These are phyloP conservation scores for Saururus chinensis DNA, from an alignment of 164 flowering plant genomes.

Conservation along the genomic window DNA sequence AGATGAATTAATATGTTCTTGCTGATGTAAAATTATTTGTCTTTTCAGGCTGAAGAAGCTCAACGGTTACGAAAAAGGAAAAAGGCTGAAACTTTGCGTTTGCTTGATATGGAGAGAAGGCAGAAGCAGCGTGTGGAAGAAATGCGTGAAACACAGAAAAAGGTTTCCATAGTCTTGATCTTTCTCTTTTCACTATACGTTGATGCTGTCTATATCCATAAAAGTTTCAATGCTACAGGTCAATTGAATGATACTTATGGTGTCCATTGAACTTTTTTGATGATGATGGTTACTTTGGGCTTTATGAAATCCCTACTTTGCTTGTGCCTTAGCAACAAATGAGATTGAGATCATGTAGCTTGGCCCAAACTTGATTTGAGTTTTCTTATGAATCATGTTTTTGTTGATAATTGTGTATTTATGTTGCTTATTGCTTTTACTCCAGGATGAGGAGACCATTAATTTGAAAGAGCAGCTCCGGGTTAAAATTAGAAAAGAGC, in stretches of 20 bases:
- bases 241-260: too few species aligned
- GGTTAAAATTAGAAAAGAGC: conserved; percentile 44
- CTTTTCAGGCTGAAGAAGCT: conserved; percentile 78
- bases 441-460: conserved; percentile 68
- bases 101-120: conserved; percentile 71
- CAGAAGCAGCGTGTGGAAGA: conserved; percentile 81
- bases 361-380: neutral
- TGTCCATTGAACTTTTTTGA: too few species aligned
- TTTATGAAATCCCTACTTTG: too few species aligned
- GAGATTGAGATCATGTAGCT: too few species aligned
- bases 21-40: neutral
- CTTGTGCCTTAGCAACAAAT: too few species aligned
- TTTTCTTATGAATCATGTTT: neutral
- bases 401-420: neutral
- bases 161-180: conserved; percentile 31
- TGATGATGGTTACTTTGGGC: too few species aligned
- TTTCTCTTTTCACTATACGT: neutral
- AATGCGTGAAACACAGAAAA: conserved; percentile 61
- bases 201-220: too few species aligned
- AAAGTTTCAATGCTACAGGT: neutral
- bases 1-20: too few species aligned
- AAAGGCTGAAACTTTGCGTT: conserved; percentile 58
- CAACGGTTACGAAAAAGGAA: conserved; percentile 51
- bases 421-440: neutral
- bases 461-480: conserved; percentile 71